A percentile compares a stretch with the other conserved stretches of the same genome.
Evolutionary conservation across 768 basidiomycete genomes (phyloP).

Genomic region (Polyporus arcularius): DNA sequence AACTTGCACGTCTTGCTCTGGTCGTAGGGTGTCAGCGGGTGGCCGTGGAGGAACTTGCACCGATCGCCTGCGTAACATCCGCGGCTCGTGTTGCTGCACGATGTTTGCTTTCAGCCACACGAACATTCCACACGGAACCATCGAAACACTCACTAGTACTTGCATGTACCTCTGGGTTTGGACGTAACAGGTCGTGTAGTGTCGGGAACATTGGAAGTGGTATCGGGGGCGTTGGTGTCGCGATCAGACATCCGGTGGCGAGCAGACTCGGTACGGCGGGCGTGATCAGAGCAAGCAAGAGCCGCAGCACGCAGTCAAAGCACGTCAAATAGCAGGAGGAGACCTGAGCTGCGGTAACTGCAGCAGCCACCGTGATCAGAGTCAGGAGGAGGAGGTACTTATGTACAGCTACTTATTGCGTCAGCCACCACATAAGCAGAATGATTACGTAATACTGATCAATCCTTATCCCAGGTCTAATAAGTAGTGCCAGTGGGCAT

Average conservation of each 20-base stretch:
- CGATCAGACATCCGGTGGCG: constrained; percentile 2
- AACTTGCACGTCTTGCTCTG: constrained; percentile 68
- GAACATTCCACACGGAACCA: too few relatives aligned
- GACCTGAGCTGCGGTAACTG: constrained; percentile 13
- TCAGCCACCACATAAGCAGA: neutral
- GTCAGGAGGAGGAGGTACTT: neutral
- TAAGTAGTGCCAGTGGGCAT: too few relatives aligned
- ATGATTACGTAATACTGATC: neutral
- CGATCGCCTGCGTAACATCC: constrained; percentile 69
- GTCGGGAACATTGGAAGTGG: neutral
- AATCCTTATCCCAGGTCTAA: too few relatives aligned
- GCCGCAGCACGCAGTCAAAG: neutral
- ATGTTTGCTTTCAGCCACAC: neutral
- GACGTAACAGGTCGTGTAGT: constrained; percentile 61
- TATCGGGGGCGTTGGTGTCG: neutral
- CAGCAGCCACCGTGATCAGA: constrained; percentile 8
- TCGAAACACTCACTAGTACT: constrained; percentile 47
- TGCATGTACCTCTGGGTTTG: constrained; percentile 70
- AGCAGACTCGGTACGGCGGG: neutral
- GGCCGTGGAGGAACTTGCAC: constrained; percentile 80
- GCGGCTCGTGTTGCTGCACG: constrained; percentile 41
- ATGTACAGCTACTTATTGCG: neutral
- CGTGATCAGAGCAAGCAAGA: neutral
- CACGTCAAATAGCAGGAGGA: neutral
- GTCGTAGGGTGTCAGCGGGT: constrained; percentile 65